Evolutionary conservation across 2,329 filamentous ascomycete species (phyloP).

Genomic region (Xylaria digitata): DNA sequence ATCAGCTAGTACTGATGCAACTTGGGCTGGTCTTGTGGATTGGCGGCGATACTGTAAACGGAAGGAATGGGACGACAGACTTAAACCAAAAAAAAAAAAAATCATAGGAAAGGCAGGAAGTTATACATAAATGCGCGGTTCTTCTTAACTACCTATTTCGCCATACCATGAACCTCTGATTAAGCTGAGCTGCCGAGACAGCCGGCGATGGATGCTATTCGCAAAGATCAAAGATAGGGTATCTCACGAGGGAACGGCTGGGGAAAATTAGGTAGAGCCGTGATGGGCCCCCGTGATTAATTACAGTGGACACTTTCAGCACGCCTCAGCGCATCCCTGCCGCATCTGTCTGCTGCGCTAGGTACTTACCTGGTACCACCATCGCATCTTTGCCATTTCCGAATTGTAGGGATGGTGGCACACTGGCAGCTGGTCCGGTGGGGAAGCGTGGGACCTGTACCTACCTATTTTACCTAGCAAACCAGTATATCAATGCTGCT

Average conservation of each 20-base stretch:
- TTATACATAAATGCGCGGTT: not conserved
- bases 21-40: not conserved
- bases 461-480: too few species aligned
- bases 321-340: conserved; percentile 25
- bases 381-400: too few species aligned
- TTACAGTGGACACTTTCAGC: conserved; percentile 41
- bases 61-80: conserved; percentile 16
- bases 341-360: not conserved
- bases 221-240: conserved; percentile 16
- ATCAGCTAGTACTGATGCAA: conserved; percentile 23
- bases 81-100: not conserved
- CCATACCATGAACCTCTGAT: conserved; percentile 10
- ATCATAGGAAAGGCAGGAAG: not conserved
- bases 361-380: not conserved
- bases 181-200: conserved; percentile 33
- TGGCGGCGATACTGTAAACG: not conserved
- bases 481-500: too few species aligned
- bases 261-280: conserved; percentile 35
- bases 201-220: conserved; percentile 33
- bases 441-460: too few species aligned
- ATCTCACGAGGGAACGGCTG: conserved; percentile 28
- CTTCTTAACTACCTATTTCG: not conserved
- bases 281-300: conserved; percentile 47
- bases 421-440: too few species aligned
- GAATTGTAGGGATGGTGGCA: too few species aligned